Conservation (phyloP, 2,329 filamentous ascomycete species). For the Shiraia sp. region DNA sequence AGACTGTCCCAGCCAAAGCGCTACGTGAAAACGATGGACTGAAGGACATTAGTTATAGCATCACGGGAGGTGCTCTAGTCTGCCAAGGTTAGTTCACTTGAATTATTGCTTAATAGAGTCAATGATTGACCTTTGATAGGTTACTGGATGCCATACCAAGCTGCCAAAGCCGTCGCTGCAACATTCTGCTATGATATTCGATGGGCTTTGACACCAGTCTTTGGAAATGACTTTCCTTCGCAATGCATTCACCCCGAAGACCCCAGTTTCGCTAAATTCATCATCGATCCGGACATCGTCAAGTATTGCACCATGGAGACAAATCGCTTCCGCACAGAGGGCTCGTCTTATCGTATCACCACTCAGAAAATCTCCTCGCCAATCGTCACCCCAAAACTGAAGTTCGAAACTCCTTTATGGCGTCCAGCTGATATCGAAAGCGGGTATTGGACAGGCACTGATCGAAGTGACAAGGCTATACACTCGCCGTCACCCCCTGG, state of each 20-base stretch:
- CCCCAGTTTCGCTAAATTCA: constrained; percentile 59
- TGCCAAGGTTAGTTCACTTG: constrained; percentile 64
- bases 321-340: constrained; percentile 39
- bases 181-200: constrained; percentile 89
- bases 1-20: constrained; percentile 91
- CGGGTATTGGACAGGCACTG: constrained; percentile 49
- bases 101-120: neutral
- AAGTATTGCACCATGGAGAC: constrained; percentile 43
- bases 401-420: constrained; percentile 20
- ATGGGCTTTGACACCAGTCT: constrained; percentile 84
- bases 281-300: constrained; percentile 47
- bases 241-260: constrained; percentile 69
- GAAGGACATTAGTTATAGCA: constrained; percentile 87
- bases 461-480: constrained; percentile 40
- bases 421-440: constrained; percentile 41
- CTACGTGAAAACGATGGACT: constrained; percentile 71
- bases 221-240: constrained; percentile 78
- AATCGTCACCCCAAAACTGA: constrained; percentile 12
- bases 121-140: constrained; percentile 56
- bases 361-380: constrained; percentile 3
- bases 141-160: constrained; percentile 94
- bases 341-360: constrained; percentile 16
- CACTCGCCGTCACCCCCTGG: constrained; percentile 42
- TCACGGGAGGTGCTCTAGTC: constrained; percentile 86
- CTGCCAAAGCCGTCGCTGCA: constrained; percentile 82